Evolutionary conservation across 768 basidiomycete species (phyloP).

Genomic region (Leccinum sublutescens): DNA sequence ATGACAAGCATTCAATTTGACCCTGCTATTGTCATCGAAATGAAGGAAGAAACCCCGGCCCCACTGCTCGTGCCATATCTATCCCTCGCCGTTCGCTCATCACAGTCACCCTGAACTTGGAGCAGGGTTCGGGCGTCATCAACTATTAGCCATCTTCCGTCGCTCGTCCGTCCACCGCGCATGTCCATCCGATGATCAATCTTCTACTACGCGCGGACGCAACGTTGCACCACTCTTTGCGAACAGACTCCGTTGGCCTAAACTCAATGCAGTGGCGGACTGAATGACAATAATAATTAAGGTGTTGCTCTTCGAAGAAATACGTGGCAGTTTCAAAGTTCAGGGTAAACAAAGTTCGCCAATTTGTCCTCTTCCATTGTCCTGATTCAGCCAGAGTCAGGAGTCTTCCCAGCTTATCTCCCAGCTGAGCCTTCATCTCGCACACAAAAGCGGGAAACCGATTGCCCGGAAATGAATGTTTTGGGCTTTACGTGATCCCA

Average conservation of each 20-base stretch:
- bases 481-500: conserved; percentile 10
- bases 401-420: conserved; percentile 28
- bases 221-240: conserved; percentile 23
- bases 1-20: neutral
- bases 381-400: neutral
- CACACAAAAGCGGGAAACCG: conserved; percentile 5
- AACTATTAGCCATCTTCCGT: conserved; percentile 10
- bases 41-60: conserved; percentile 20
- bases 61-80: conserved; percentile 7
- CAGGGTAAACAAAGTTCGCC: conserved; percentile 14
- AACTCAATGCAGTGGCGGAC: conserved; percentile 2
- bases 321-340: conserved; percentile 9
- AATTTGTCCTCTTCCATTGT: conserved; percentile 15
- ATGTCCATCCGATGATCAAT: conserved; percentile 25
- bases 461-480: conserved; percentile 15
- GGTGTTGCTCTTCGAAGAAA: neutral
- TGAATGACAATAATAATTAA: neutral
- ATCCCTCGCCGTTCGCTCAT: conserved; percentile 10
- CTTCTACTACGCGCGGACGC: conserved; percentile 22
- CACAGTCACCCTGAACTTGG: conserved; percentile 18
- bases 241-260: conserved; percentile 9
- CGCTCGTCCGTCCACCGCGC: conserved; percentile 12
- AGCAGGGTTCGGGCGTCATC: conserved; percentile 1
- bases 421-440: conserved; percentile 15
- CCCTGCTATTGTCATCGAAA: conserved; percentile 2